These are phyloP conservation scores for Penicillium sp. DNA, from an alignment of 2,329 filamentous ascomycete genomes.

Conservation along the genomic window DNA sequence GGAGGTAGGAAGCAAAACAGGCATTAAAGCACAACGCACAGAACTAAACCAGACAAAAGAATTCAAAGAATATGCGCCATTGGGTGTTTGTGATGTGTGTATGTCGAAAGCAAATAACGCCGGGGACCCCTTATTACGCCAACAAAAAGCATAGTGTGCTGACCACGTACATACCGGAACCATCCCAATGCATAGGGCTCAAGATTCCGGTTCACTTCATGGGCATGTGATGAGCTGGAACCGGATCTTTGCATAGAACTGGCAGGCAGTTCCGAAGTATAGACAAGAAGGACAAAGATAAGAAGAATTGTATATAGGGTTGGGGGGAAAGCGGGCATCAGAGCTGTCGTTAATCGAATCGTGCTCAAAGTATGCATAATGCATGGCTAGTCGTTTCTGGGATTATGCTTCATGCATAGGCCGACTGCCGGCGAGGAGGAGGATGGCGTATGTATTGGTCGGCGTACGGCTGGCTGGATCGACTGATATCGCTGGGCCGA, in stretches of 20 bases:
- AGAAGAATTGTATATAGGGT: background rate
- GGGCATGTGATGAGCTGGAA: background rate
- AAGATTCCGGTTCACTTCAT: background rate
- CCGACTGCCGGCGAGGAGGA: constrained; percentile 25
- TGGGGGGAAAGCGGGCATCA: constrained; percentile 1
- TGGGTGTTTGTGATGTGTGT: constrained; percentile 12
- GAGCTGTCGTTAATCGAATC: constrained; percentile 19
- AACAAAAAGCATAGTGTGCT: constrained; percentile 6
- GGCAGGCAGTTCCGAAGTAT: constrained; percentile 11
- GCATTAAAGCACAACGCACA: background rate
- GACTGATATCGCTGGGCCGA: constrained; percentile 20
- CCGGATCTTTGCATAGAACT: background rate
- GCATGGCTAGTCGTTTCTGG: background rate
- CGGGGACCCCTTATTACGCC: constrained; percentile 10
- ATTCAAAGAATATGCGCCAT: constrained; percentile 9
- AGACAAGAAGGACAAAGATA: constrained; percentile 11
- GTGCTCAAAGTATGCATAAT: constrained; percentile 7
- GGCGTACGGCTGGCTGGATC: constrained; percentile 17
- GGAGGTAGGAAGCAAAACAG: background rate
- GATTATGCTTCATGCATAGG: constrained; percentile 17
- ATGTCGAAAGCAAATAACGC: constrained; percentile 7
- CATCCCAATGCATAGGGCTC: constrained; percentile 12
- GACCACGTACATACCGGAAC: constrained; percentile 17
- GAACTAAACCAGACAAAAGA: background rate
- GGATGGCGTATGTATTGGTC: constrained; percentile 17